Base-by-base conservation (phyloP, 768 basidiomycete genomes). In the Hypholoma sublateritium region DNA sequence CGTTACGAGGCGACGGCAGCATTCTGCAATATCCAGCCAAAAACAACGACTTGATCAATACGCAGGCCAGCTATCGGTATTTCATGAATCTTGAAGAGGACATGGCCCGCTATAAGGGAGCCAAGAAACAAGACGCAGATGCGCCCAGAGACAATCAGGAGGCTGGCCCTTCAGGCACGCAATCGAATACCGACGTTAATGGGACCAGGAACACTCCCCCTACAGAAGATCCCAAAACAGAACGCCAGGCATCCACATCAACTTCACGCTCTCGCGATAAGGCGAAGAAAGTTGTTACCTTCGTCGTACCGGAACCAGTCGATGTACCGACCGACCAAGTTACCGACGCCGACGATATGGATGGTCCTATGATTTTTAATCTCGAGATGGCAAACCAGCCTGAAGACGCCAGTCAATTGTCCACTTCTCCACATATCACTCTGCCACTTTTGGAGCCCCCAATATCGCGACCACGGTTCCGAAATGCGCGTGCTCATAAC, bases 221-320 rank as follows among this genome's bases (percentile, higher is more conserved):
- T 32, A 5, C 28, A 2, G 28, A 32, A 32, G 28, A 32, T 32
- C 36, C 57, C 42, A 69, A 61, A 60, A n/a, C 55, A 55, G 63
- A 60, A 32, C 28, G 28, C 2, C 28, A 32, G 28, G 5, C 28
- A 14, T 52, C 63, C 22, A 58, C 50, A 8, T 55, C 63, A 17
- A 25, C 46, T 25, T 64, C 68, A 60, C 72, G 69, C 56, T 69
- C 62, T 56, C 68, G 65, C 63, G 70, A 72, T 43, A 74, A 88
- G 74, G 75, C 77, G 49, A 89, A 85, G 69, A 77, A 83, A 58
- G 88, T 84, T 68, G 87, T 91, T 28, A 89, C 87, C 8, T 63
- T 81, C 60, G 80, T 87, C 48, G 74, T 86, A 65, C 81, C 85
- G 19, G 83, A 77, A 37, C 77, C 80, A 22, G 74, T 79, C n/a